Base-by-base conservation (phyloP, 2,329 filamentous ascomycete species). In the Blumeria hordei region DNA sequence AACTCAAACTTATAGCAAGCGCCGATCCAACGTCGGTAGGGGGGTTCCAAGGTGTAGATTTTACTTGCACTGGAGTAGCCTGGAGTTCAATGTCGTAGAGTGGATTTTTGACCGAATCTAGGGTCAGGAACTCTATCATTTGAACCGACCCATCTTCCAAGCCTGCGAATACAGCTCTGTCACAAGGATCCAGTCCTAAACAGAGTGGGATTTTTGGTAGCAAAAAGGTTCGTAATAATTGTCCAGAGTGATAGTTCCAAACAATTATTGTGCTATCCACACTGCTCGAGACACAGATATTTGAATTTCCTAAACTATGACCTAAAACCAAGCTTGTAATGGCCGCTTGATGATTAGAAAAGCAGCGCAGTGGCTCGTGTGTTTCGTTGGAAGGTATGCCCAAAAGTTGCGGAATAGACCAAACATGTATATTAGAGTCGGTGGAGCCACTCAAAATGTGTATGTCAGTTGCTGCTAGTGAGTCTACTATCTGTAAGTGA, bases 391-490 rank as follows among this genome's bases (percentile, higher is more conserved):
- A 68, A 59, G 74, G 69, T 55, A 77, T 68, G 58, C 79, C 75
- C 2, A 95, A 74, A 10, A 96, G 76, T 28, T 75, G 74, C 3
- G 83, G 74, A 54, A 95, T 69, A 1, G 86, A 86, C 92, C 92
- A 98, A 57, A 96, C 82, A 67, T 94, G 86, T 59, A 95, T 75
- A 66, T 86, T 94, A 54, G 88, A 85, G 70, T 98, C 92, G 61
- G 82, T 77, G 2, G 85, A 90, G 43, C 81, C 86, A 1, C 84
- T 85, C 53, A 92, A 72, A 54, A 92, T 68, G 67, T 87, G 82
- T 62, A 78, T 79, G 50, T 78, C 81, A 44, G 81, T 83, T 10
- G 80, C 76, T 39, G 77, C 80, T 55, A 96, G 71, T 64, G 80
- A 82, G 28, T 85, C 88, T 33, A 96, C 79, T 18, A 80, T 74